Evolutionary conservation across 2,329 filamentous ascomycete species (phyloP).

Genomic region (Exophiala alcalophila): DNA sequence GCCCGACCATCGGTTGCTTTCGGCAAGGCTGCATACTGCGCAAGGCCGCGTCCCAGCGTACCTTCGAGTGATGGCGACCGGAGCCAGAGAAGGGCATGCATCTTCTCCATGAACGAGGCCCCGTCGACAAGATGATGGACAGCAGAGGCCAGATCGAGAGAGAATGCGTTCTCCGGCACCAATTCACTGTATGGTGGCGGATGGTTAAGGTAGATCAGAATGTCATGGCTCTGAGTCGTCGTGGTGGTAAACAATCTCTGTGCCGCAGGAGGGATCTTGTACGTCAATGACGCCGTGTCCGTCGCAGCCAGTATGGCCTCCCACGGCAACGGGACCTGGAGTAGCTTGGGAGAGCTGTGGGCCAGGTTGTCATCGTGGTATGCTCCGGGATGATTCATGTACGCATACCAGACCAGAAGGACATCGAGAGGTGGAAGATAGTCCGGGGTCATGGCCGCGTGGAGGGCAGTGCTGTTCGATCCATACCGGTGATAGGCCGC

Average conservation of each 20-base stretch:
- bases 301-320: conserved; percentile 18
- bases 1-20: conserved; percentile 1
- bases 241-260: conserved; percentile 20
- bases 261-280: conserved; percentile 15
- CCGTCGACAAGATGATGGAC: conserved; percentile 11
- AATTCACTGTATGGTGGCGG: conserved; percentile 23
- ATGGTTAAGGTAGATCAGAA: conserved; percentile 19
- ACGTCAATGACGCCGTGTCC: conserved; percentile 19
- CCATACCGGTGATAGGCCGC: conserved; percentile 17
- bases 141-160: conserved; percentile 13
- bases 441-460: conserved; percentile 16
- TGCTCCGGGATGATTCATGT: conserved; percentile 16
- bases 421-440: conserved; percentile 28
- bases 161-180: conserved; percentile 2
- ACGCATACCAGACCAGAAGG: conserved; percentile 27
- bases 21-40: conserved; percentile 8
- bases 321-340: conserved; percentile 22
- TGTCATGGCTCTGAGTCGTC: conserved; percentile 21
- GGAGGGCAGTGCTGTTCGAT: conserved; percentile 2
- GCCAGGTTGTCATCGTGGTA: conserved; percentile 10
- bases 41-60: conserved; percentile 12
- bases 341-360: conserved; percentile 9
- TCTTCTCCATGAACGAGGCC: conserved; percentile 12
- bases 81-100: conserved; percentile 20
- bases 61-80: conserved; percentile 22